A percentile compares a stretch with the other conserved stretches of the same genome.
phyloP scores from a whole-genome alignment of 2,329 filamentous ascomycete genomes.

The Hymenoscyphus infarciens region DNA sequence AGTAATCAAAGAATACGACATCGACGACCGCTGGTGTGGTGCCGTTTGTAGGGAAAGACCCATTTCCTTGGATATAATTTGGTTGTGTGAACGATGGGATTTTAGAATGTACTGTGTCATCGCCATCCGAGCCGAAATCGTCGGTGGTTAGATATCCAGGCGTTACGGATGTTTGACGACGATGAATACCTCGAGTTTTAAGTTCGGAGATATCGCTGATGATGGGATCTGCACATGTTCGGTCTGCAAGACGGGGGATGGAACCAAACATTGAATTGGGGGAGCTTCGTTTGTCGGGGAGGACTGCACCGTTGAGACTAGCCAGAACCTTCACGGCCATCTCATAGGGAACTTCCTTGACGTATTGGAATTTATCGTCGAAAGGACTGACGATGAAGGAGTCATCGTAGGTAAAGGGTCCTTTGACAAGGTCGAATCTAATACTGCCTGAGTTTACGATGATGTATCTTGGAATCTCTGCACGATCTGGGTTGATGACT shows the following conservation, averaged over 20 bases:
- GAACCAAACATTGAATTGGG: constrained; percentile 15
- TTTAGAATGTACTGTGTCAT: constrained; percentile 77
- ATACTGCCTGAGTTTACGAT: constrained; percentile 87
- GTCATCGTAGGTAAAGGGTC: constrained; percentile 80
- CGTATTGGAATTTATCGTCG: constrained; percentile 69
- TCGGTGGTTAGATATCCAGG: constrained; percentile 86
- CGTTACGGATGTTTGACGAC: constrained; percentile 34
- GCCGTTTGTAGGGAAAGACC: constrained; percentile 52
- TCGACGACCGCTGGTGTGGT: constrained; percentile 68
- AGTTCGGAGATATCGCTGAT: constrained; percentile 18
- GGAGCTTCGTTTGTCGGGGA: constrained; percentile 22
- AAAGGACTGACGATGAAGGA: constrained; percentile 86
- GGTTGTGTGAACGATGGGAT: constrained; percentile 74
- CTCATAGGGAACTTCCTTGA: constrained; percentile 75
- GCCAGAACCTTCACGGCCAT: constrained; percentile 65
- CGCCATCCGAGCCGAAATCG: constrained; percentile 76
- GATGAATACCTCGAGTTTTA: constrained; percentile 27
- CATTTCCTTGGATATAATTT: constrained; percentile 72
- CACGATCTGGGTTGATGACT: constrained; percentile 52
- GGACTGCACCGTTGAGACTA: constrained; percentile 50
- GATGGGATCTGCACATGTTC: constrained; percentile 31
- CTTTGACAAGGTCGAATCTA: constrained; percentile 91
- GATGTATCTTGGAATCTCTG: constrained; percentile 62
- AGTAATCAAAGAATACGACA: constrained; percentile 85
- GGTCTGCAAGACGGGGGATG: constrained; percentile 29